Percentiles rank a stretch among this genome's conserved stretches.
Conservation (phyloP, 768 basidiomycete genomes). For the Termitomyces sp. region DNA sequence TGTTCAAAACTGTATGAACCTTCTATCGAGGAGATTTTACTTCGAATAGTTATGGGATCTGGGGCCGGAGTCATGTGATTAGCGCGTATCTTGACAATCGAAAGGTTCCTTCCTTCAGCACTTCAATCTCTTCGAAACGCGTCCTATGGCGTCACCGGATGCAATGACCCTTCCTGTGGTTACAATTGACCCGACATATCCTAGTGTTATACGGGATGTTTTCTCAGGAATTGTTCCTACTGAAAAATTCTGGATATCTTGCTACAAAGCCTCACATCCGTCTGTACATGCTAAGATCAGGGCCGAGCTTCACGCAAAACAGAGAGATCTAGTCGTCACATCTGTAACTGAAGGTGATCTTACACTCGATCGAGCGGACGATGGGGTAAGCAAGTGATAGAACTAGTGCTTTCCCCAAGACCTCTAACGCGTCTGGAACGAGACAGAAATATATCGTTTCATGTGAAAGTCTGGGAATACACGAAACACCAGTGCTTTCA, state of each 20-base stretch:
- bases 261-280: slow-evolving; percentile 47
- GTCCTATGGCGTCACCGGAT: slow-evolving; percentile 1
- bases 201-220: slow-evolving; percentile 58
- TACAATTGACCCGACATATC: slow-evolving; percentile 57
- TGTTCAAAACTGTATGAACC: too few relatives aligned
- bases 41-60: too few relatives aligned
- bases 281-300: slow-evolving; percentile 64
- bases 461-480: slow-evolving; percentile 43
- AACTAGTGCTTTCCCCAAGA: neutral
- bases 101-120: neutral
- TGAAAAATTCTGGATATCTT: slow-evolving; percentile 74
- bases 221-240: slow-evolving; percentile 45
- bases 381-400: slow-evolving; percentile 18
- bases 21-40: too few relatives aligned
- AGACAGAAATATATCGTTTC: slow-evolving; percentile 35
- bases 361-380: slow-evolving; percentile 25
- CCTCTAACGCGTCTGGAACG: neutral
- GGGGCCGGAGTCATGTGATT: neutral
- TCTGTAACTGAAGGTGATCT: slow-evolving; percentile 43
- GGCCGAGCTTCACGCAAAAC: slow-evolving; percentile 46
- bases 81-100: neutral
- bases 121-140: neutral
- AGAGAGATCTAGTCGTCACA: slow-evolving; percentile 44
- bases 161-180: slow-evolving; percentile 40
- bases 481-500: slow-evolving; percentile 39